Evolutionary conservation across 495 filamentous ascomycete genomes (phyloP).

Genomic region (Lasiosphaeria miniovina): DNA sequence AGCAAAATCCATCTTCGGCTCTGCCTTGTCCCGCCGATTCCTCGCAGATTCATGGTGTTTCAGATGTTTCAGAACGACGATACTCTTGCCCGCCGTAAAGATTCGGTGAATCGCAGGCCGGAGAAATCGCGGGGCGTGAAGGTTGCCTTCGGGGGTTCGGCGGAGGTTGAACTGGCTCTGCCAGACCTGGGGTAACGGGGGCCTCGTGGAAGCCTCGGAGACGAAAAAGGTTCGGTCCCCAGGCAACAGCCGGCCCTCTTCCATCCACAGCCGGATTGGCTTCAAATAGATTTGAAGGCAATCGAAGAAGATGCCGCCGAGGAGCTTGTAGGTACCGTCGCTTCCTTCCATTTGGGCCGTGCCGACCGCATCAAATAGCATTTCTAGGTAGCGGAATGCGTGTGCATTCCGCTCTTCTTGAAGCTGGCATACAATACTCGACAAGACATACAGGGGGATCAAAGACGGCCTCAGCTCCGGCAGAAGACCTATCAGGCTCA

Average conservation of each 20-base stretch:
- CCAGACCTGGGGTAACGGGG: conserved; percentile 68
- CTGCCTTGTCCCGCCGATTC: conserved; percentile 22
- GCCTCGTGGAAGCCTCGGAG: conserved; percentile 50
- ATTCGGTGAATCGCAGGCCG: conserved; percentile 64
- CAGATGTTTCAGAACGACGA: conserved; percentile 72
- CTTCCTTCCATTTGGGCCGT: conserved; percentile 67
- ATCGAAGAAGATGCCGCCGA: conserved; percentile 70
- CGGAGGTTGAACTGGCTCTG: conserved; percentile 67
- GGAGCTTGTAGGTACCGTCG: conserved; percentile 52
- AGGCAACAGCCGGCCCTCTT: conserved; percentile 64
- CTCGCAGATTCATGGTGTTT: conserved; percentile 35
- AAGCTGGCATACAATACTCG: conserved; percentile 42
- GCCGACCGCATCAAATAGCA: conserved; percentile 66
- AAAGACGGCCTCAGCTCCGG: conserved; percentile 55
- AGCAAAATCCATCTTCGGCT: conserved; percentile 51
- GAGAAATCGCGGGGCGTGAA: conserved; percentile 73
- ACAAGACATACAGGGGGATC: conserved; percentile 54
- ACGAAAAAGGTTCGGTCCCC: conserved; percentile 72
- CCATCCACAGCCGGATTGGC: conserved; percentile 82
- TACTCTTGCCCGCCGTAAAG: conserved; percentile 83
- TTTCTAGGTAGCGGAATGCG: conserved; percentile 65
- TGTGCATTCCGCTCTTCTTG: conserved; percentile 36
- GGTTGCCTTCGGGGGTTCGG: conserved; percentile 47
- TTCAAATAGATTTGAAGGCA: conserved; percentile 81
- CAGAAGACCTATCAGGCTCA: conserved; percentile 59